Conservation (phyloP, 805 yeast species). For the Candida gorgasii region DNA sequence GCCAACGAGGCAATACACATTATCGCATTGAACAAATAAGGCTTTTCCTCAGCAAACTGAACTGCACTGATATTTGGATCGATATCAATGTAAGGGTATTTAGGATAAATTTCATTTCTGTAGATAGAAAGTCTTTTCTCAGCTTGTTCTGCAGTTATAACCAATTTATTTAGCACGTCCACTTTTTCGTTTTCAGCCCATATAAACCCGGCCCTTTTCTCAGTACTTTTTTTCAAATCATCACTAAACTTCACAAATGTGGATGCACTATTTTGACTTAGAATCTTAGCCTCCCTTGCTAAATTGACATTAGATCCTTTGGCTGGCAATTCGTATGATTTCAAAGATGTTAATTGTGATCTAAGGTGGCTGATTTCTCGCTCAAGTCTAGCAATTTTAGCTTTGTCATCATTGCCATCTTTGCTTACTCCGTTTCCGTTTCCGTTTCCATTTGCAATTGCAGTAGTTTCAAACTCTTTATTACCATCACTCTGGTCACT, state of each 20-base stretch:
- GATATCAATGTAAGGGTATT: constrained; percentile 60
- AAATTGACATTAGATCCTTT: neutral
- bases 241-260: constrained; percentile 46
- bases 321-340: neutral
- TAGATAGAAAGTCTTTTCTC: constrained; percentile 52
- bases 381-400: neutral
- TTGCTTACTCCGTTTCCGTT: no score
- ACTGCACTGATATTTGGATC: constrained; percentile 46
- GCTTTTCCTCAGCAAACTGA: constrained; percentile 50
- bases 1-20: constrained; percentile 60
- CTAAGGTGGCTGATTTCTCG: neutral
- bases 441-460: no score
- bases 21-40: constrained; percentile 63
- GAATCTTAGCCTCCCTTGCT: constrained; percentile 34
- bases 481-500: neutral
- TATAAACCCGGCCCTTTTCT: constrained; percentile 37
- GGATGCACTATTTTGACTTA: constrained; percentile 31
- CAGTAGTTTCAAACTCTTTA: neutral
- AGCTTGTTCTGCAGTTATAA: constrained; percentile 63
- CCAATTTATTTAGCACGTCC: constrained; percentile 59
- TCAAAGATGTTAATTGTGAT: no score
- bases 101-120: constrained; percentile 43
- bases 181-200: constrained; percentile 21
- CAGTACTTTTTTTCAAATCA: constrained; percentile 47
- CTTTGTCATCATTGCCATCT: neutral